A percentile compares a stretch with the other conserved stretches of the same genome.
phyloP scores from a whole-genome alignment of 192 early-diverging fungal genomes.

The Allomyces javanicus region DNA sequence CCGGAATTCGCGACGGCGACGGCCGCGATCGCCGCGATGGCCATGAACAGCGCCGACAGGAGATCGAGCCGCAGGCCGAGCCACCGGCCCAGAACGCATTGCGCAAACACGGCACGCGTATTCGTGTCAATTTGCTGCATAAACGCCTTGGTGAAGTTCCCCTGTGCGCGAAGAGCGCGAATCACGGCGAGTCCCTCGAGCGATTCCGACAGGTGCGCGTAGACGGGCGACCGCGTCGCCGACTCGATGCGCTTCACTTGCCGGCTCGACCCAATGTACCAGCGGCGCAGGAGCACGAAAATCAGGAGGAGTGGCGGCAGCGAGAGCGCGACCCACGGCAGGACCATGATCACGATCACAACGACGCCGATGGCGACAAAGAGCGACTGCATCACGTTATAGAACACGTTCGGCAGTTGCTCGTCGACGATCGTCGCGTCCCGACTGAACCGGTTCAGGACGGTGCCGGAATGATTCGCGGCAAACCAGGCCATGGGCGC shows the following conservation, averaged over 20 bases:
- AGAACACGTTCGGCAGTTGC: conserved; percentile 10
- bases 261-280: conserved; percentile 33
- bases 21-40: conserved; percentile 19
- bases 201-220: conserved; percentile 36
- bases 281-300: conserved; percentile 26
- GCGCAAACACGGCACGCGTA: conserved; percentile 31
- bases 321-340: conserved; percentile 33
- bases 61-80: conserved; percentile 33
- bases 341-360: conserved; percentile 33
- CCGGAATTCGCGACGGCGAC: conserved; percentile 20
- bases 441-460: background rate
- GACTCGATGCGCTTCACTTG: conserved; percentile 52
- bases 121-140: conserved; percentile 35
- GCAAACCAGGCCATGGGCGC: background rate
- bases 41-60: conserved; percentile 24
- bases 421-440: background rate
- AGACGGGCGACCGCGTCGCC: conserved; percentile 40
- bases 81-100: conserved; percentile 29
- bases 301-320: conserved; percentile 21
- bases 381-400: conserved; percentile 34
- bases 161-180: conserved; percentile 35
- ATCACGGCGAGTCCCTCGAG: conserved; percentile 49
- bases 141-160: conserved; percentile 32
- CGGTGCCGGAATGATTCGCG: background rate
- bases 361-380: conserved; percentile 45